A percentile compares a stretch with the other conserved stretches of the same genome.
phyloP scores from a whole-genome alignment of 805 yeast genomes.

The Candida anglica region DNA sequence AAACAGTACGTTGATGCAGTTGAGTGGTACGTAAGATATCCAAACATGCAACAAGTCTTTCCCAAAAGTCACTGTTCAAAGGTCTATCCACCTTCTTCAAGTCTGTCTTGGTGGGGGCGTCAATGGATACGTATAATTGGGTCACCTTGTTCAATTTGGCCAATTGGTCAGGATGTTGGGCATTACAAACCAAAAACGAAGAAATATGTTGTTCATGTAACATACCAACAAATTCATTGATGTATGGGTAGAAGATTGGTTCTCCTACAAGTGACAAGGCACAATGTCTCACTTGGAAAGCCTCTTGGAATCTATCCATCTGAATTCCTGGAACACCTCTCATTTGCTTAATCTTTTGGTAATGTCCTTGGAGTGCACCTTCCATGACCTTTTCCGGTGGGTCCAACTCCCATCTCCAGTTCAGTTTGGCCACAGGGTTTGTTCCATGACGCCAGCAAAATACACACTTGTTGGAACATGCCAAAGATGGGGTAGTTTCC shows the following conservation, averaged over 20 bases:
- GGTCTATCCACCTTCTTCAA: slow-evolving; percentile 86
- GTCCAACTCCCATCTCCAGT: slow-evolving; percentile 95
- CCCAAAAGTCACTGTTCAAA: slow-evolving; percentile 88
- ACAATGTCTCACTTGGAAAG: slow-evolving; percentile 85
- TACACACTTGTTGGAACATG: slow-evolving; percentile 93
- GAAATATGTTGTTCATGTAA: slow-evolving; percentile 78
- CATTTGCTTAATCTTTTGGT: slow-evolving; percentile 88
- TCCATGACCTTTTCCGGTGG: slow-evolving; percentile 78
- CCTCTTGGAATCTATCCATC: slow-evolving; percentile 86
- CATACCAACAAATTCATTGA: slow-evolving; percentile 77
- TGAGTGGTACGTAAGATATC: slow-evolving; percentile 74
- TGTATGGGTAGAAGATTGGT: slow-evolving; percentile 90
- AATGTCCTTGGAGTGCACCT: slow-evolving; percentile 87
- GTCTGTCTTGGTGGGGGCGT: slow-evolving; percentile 83
- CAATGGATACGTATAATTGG: slow-evolving; percentile 88
- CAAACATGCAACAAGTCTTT: slow-evolving; percentile 73
- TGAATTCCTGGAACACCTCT: slow-evolving; percentile 94
- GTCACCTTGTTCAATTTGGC: slow-evolving; percentile 71
- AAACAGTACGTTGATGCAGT: slow-evolving; percentile 83
- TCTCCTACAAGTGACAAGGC: slow-evolving; percentile 92
- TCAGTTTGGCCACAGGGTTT: slow-evolving; percentile 88
- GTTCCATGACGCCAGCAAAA: slow-evolving; percentile 98
- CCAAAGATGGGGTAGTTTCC: slow-evolving; percentile 93
- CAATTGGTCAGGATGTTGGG: slow-evolving; percentile 89
- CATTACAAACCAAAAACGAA: slow-evolving; percentile 88